A percentile compares a stretch with the other conserved stretches of the same genome.
Evolutionary conservation across 2,329 filamentous ascomycete species (phyloP).

Genomic region (Paecilomyces fulvus): DNA sequence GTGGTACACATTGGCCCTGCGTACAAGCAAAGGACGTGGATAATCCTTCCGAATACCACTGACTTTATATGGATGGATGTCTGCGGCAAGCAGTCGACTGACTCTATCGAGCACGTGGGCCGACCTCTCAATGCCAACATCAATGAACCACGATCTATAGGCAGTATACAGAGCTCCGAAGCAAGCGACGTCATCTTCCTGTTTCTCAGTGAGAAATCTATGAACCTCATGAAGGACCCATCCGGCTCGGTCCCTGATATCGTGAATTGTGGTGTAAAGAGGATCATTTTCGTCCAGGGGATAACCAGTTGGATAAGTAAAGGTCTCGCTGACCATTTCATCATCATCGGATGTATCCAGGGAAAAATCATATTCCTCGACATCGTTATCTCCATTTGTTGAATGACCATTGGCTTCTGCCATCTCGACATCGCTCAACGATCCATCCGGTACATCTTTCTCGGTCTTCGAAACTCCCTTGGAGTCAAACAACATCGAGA

Average conservation of each 20-base stretch:
- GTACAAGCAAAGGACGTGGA: slow-evolving; percentile 81
- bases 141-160: slow-evolving; percentile 93
- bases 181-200: slow-evolving; percentile 92
- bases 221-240: slow-evolving; percentile 76
- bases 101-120: slow-evolving; percentile 88
- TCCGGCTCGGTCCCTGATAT: slow-evolving; percentile 71
- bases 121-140: slow-evolving; percentile 91
- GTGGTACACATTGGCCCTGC: slow-evolving; percentile 90
- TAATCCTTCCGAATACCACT: slow-evolving; percentile 88
- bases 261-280: slow-evolving; percentile 69
- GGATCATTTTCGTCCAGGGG: slow-evolving; percentile 56
- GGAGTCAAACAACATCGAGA: slow-evolving; percentile 82
- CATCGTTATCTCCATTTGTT: slow-evolving; percentile 11
- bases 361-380: slow-evolving; percentile 26
- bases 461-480: slow-evolving; percentile 55
- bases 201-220: slow-evolving; percentile 68
- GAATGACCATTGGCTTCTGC: slow-evolving; percentile 31
- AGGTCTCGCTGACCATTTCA: slow-evolving; percentile 65
- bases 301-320: slow-evolving; percentile 84
- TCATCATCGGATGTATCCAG: slow-evolving; percentile 52
- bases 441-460: slow-evolving; percentile 38
- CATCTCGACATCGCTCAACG: slow-evolving; percentile 38
- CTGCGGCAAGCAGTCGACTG: slow-evolving; percentile 71
- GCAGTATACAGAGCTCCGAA: slow-evolving; percentile 89
- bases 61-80: slow-evolving; percentile 88